Conservation (phyloP, 2,329 filamentous ascomycete species). For the Cordyceps farinosa region DNA sequence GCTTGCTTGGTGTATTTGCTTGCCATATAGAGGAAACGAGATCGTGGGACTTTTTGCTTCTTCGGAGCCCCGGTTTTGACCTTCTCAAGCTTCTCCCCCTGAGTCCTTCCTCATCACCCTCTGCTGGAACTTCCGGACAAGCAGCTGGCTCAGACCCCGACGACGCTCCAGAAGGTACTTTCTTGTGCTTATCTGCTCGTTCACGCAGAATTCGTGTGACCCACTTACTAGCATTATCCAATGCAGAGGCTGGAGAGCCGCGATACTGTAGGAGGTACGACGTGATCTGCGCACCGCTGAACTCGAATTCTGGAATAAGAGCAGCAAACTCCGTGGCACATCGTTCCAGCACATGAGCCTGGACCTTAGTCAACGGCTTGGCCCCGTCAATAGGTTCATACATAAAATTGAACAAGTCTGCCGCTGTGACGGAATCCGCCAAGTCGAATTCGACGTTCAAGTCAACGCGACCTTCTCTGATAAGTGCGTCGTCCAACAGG, state of each 20-base stretch:
- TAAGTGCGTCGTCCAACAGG: slow-evolving; percentile 57
- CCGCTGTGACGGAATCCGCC: neutral
- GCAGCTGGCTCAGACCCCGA: neutral
- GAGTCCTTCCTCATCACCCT: neutral
- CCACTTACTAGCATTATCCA: neutral
- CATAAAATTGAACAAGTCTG: slow-evolving; percentile 7
- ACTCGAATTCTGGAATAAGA: neutral
- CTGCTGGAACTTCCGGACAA: neutral
- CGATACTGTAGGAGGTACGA: neutral
- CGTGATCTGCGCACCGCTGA: neutral
- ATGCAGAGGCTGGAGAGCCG: neutral
- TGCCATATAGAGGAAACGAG: neutral
- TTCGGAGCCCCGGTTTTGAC: neutral
- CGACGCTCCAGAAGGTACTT: neutral
- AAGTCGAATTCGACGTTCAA: slow-evolving; percentile 42
- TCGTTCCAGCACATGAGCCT: neutral
- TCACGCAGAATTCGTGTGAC: neutral
- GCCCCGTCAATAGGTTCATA: neutral
- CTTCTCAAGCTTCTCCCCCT: neutral
- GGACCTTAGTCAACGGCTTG: neutral
- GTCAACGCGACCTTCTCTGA: slow-evolving; percentile 61
- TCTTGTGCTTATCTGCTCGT: neutral
- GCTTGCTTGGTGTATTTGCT: neutral
- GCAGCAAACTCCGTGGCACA: slow-evolving; percentile 4
- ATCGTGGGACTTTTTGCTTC: neutral